Conservation (phyloP, 1,139 yeast genomes). For the Pichia inconspicua region DNA sequence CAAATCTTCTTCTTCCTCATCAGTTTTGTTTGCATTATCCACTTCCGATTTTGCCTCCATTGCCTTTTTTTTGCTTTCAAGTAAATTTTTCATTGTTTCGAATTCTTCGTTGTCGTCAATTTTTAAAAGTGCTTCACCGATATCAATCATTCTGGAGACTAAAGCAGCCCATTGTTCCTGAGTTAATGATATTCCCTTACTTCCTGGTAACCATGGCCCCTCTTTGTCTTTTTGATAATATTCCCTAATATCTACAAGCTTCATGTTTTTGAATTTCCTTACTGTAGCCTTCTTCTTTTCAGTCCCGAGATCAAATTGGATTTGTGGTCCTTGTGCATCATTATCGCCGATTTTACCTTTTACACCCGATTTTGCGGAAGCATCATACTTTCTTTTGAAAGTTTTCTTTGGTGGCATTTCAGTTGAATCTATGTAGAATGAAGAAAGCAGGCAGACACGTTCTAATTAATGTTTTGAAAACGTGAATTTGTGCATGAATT, state of each 20-base stretch:
- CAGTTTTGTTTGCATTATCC: slow-evolving; percentile 2
- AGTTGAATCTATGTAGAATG: neutral
- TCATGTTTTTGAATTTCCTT: slow-evolving; percentile 55
- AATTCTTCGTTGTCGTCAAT: slow-evolving; percentile 31
- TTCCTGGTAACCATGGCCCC: slow-evolving; percentile 63
- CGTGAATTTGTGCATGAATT: neutral
- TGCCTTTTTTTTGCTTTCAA: slow-evolving; percentile 26
- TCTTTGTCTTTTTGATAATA: slow-evolving; percentile 62
- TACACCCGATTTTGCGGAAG: neutral
- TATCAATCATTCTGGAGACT: slow-evolving; percentile 43
- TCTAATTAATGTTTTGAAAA: too few relatives aligned
- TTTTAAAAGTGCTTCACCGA: slow-evolving; percentile 50
- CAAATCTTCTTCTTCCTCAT: slow-evolving; percentile 15
- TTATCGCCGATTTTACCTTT: neutral
- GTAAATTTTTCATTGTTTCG: slow-evolving; percentile 6
- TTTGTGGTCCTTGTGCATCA: slow-evolving; percentile 8
- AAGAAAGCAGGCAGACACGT: neutral
- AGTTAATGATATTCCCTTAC: slow-evolving; percentile 76
- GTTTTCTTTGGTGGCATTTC: slow-evolving; percentile 12
- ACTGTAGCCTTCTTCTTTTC: slow-evolving; percentile 65
- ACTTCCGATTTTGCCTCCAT: neutral
- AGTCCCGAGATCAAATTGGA: slow-evolving; percentile 36
- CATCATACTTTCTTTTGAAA: slow-evolving; percentile 6
- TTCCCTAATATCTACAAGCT: slow-evolving; percentile 74
- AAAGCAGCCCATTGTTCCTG: slow-evolving; percentile 60